Evolutionary conservation across 2,329 filamentous ascomycete genomes (phyloP), one percentile per base, ranked within the genome.

Genomic region (Pseudonectria buxi): DNA sequence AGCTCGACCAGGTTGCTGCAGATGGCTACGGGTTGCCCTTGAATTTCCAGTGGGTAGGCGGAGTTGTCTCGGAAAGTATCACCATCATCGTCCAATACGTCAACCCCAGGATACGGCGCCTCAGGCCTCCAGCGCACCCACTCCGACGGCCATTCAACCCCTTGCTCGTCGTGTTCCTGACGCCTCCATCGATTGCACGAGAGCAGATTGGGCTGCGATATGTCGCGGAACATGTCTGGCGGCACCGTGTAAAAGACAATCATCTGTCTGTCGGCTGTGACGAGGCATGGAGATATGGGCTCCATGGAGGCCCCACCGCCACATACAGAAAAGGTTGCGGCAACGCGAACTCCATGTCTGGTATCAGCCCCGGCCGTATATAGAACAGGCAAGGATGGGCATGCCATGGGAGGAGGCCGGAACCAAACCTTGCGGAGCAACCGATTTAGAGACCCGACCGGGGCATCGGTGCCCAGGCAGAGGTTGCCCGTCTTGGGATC

Each of bases 171-270:
- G 24, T 24, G 22, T 24, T 14, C 37, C 25, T 24, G 30, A 34
- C 14, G 24, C 33, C 18, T 5, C 18, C 18, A 22, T 22, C 18
- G 5, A 22, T 22, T 9, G 18, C 18, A 22, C 18, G 18, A 22
- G 5, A 22, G 18, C 5, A 22, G 9, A 22, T 22, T 22, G 18
- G 18, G 26, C n/a, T 35, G 45, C 15, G 48, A 45, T 28, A 58
- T 54, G 13, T 62, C 53, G 24, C 63, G 59, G 41, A 77, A 72
- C 3, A 72, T 55, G 52, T 82, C 77, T 1, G 68, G 55, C 0
- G 80, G 78, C 2, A 84, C 61, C 1, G 68, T 78, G 53, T 79
- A 84, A 2, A 83, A 59, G 34, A 78, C 68, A 16, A 84, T 45
- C 27, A 61, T 51, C 44, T 69, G 65, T 30, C 22, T 55, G 37